These are phyloP conservation scores for Populus pruinosa DNA, from an alignment of 345 rosid species.

Conservation along the genomic window DNA sequence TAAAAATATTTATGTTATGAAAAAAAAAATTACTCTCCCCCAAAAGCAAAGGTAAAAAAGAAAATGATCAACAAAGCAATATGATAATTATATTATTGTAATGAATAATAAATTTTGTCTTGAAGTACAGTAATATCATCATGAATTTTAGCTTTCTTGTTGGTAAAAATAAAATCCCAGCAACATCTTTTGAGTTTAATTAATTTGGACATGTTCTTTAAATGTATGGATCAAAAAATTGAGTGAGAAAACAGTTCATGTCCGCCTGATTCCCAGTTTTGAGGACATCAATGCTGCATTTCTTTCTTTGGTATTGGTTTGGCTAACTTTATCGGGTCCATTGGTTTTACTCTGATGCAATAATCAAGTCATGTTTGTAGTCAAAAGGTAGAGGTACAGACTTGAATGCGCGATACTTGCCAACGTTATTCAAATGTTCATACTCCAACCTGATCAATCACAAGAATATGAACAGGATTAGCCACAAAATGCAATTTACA, in stretches of 20 bases:
- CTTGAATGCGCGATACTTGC: slow-evolving; percentile 35
- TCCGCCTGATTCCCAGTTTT: background rate
- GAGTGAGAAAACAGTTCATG: background rate
- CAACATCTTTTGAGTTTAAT: too few species aligned
- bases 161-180: too few species aligned
- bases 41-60: too few species aligned
- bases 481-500: background rate
- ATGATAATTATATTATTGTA: too few species aligned
- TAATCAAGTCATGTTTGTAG: slow-evolving; percentile 16
- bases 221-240: too few species aligned
- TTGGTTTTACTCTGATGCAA: background rate
- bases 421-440: slow-evolving; percentile 35
- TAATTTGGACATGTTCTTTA: too few species aligned
- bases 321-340: background rate
- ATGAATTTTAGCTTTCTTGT: too few species aligned
- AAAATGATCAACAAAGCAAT: too few species aligned
- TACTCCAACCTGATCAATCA: slow-evolving; percentile 25
- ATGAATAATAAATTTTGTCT: too few species aligned
- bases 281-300: background rate
- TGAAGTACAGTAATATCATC: too few species aligned
- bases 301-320: background rate
- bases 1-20: too few species aligned
- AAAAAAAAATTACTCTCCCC: too few species aligned
- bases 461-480: background rate
- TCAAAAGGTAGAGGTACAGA: slow-evolving; percentile 34